Evolutionary conservation across 2,329 filamentous ascomycete species (phyloP).

Genomic region (Claviceps cyperi): DNA sequence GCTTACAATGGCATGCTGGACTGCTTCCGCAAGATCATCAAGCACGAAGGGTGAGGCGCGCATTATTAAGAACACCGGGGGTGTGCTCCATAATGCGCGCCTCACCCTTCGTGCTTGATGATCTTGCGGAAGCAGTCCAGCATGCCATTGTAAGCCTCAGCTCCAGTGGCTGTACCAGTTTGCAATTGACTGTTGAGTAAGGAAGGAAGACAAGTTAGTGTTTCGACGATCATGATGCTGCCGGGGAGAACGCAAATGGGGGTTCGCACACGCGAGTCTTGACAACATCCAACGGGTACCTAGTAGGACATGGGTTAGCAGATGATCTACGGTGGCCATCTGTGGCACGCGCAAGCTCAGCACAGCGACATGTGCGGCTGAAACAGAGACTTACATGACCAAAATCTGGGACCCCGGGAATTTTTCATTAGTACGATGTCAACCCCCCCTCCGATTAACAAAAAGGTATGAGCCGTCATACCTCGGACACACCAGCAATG

Average conservation of each 20-base stretch:
- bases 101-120: conserved; percentile 81
- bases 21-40: too few species aligned
- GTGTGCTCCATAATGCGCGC: conserved; percentile 10
- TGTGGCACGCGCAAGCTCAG: not conserved
- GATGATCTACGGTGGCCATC: too few species aligned
- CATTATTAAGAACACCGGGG: not conserved
- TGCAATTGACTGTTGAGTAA: conserved; percentile 59
- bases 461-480: conserved; percentile 22
- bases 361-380: not conserved
- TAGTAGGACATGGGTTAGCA: conserved; percentile 21
- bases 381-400: conserved; percentile 51
- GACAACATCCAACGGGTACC: conserved; percentile 97
- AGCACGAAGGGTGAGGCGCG: too few species aligned
- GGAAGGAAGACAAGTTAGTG: conserved; percentile 7
- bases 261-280: conserved; percentile 82
- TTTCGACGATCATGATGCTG: not conserved
- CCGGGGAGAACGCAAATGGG: conserved; percentile 3
- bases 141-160: conserved; percentile 92
- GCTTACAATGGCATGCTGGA: too few species aligned
- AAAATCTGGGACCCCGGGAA: conserved; percentile 48
- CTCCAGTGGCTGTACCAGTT: conserved; percentile 55
- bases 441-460: not conserved
- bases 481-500: conserved; percentile 95
- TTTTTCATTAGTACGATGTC: not conserved
- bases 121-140: conserved; percentile 97